phyloP scores from a whole-genome alignment of 2,329 filamentous ascomycete species.

The Fusarium sp. region DNA sequence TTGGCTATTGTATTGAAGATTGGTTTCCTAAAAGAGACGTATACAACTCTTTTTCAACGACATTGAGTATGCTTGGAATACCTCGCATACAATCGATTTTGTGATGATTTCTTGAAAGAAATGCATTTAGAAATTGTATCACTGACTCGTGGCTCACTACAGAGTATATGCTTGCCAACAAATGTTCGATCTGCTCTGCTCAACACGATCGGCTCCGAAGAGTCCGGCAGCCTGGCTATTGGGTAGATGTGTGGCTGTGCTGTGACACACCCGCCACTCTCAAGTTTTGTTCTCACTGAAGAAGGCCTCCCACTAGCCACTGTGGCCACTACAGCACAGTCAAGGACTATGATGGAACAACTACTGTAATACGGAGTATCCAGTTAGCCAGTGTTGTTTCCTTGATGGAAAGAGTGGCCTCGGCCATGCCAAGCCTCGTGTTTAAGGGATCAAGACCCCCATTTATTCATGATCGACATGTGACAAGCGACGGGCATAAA shows the following conservation, averaged over 20 bases:
- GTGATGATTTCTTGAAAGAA: not conserved
- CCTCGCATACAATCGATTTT: not conserved
- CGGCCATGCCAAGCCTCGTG: constrained; percentile 20
- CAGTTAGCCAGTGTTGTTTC: not conserved
- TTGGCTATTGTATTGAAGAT: constrained; percentile 19
- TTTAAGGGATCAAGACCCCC: not conserved
- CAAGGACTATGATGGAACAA: not conserved
- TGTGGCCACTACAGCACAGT: not conserved
- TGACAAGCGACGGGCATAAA: constrained; percentile 21
- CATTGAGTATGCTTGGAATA: not conserved
- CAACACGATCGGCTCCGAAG: not conserved
- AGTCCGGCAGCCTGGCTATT: not conserved
- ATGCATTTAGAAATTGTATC: no score
- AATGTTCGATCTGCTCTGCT: not conserved
- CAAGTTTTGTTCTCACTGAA: not conserved
- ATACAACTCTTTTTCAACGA: constrained; percentile 34
- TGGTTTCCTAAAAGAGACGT: constrained; percentile 17
- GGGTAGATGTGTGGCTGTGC: constrained; percentile 7
- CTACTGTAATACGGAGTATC: no score
- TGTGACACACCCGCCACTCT: not conserved
- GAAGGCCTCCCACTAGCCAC: constrained; percentile 17
- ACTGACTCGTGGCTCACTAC: not conserved
- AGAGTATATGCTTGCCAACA: not conserved
- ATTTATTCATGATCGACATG: constrained; percentile 24
- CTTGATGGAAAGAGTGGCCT: constrained; percentile 3